phyloP scores from a whole-genome alignment of 768 basidiomycete genomes.

The Naganishia vaughanmartiniae region DNA sequence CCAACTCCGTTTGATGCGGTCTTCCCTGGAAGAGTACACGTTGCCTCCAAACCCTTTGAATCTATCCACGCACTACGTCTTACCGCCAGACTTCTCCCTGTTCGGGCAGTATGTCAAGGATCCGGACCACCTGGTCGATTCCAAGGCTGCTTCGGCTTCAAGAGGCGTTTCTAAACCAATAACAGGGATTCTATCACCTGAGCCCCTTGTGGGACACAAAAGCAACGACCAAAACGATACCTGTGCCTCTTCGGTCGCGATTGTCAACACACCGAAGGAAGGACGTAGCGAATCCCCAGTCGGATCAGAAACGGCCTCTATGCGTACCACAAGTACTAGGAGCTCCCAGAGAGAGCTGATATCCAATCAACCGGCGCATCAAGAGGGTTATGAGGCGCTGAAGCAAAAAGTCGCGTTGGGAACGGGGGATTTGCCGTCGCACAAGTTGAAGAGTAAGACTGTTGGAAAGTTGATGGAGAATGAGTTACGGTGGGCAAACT shows the following conservation, averaged over 20 bases:
- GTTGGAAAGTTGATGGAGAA: slow-evolving; percentile 61
- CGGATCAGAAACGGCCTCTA: not conserved
- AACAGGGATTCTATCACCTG: not conserved
- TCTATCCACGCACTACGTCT: slow-evolving; percentile 76
- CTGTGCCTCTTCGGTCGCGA: not conserved
- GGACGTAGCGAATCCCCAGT: not conserved
- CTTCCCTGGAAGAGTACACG: slow-evolving; percentile 75
- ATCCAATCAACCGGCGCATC: slow-evolving; percentile 67
- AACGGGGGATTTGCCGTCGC: slow-evolving; percentile 61
- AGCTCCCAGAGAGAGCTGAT: slow-evolving; percentile 60
- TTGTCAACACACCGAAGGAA: not conserved
- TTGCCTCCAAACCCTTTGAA: slow-evolving; percentile 80
- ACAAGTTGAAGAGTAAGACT: slow-evolving; percentile 58
- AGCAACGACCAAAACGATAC: not conserved
- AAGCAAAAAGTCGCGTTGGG: slow-evolving; percentile 62
- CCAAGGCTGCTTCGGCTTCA: slow-evolving; percentile 27
- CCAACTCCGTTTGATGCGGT: slow-evolving; percentile 68
- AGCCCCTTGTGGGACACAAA: not conserved
- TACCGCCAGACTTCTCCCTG: slow-evolving; percentile 67
- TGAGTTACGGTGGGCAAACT: slow-evolving; percentile 90
- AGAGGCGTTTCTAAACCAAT: not conserved
- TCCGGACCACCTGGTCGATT: slow-evolving; percentile 36
- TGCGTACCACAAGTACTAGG: slow-evolving; percentile 38
- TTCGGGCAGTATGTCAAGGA: slow-evolving; percentile 62
- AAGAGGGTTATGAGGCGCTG: slow-evolving; percentile 60